Percentiles rank a stretch among this genome's conserved stretches.
Conservation (phyloP, 2,329 filamentous ascomycete genomes). For the Diaporthe nobilis region DNA sequence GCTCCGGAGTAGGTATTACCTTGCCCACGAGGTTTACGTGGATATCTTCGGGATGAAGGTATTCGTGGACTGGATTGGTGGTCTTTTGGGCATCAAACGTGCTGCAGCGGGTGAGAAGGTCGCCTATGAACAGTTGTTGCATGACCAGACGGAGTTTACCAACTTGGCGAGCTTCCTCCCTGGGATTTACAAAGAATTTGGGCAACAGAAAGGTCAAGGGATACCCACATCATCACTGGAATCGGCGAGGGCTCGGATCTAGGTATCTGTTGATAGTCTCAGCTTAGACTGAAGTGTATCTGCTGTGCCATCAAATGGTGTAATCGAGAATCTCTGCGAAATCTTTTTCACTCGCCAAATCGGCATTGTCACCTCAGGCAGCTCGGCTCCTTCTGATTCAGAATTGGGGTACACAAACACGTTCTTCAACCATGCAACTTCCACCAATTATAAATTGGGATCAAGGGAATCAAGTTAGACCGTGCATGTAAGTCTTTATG, state of each 20-base stretch:
- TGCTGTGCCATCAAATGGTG: too few species aligned
- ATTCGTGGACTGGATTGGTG: slow-evolving; percentile 30
- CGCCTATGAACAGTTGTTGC: slow-evolving; percentile 41
- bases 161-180: slow-evolving; percentile 42
- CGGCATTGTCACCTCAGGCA: too few species aligned
- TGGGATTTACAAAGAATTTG: slow-evolving; percentile 30
- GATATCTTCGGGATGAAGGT: slow-evolving; percentile 35
- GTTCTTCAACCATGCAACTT: too few species aligned
- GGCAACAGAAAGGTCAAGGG: neutral
- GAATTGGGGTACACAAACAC: too few species aligned
- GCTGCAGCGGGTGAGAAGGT: slow-evolving; percentile 35
- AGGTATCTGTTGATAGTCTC: too few species aligned
- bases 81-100: slow-evolving; percentile 38
- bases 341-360: too few species aligned
- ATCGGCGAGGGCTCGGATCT: neutral
- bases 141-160: slow-evolving; percentile 43
- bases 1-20: slow-evolving; percentile 42
- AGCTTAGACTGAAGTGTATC: too few species aligned
- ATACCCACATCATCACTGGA: neutral
- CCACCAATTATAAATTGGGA: too few species aligned
- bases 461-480: too few species aligned
- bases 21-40: slow-evolving; percentile 38
- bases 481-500: too few species aligned
- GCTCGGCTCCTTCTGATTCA: too few species aligned
- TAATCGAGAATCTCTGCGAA: too few species aligned